Evolutionary conservation across 352 stramenopile genomes (phyloP), one percentile per base, ranked within the genome.

Genomic region (Globisporangium recalcitrans): DNA sequence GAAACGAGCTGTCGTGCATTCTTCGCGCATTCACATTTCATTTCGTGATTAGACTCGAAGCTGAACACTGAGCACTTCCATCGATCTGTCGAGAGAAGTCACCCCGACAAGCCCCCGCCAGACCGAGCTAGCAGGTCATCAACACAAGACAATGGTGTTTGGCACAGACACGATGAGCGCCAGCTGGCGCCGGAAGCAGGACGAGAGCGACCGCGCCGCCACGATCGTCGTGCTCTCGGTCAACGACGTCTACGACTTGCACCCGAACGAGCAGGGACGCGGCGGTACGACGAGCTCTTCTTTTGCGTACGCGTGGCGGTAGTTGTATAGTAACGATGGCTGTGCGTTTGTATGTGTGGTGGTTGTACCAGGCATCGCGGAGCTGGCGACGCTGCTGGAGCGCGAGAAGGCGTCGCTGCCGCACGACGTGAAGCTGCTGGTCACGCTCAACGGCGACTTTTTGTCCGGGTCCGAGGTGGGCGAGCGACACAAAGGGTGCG

Each of bases 361-460:
- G n/a, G 11, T 6, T 51, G 53, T 32, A 2, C 19, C 53, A 73
- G 66, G 66, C 38, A 60, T 63, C 24, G 56, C 69, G 36, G 52
- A 71, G 34, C 38, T 64, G 13, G 62, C 63, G 9, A 67, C 71
- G n/a, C 62, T 91, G 24, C 59, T 91, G 14, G 70, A 83, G 42
- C 69, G 68, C 0, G 74, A 88, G 49, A 74, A 71, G 16, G 69
- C 73, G 16, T 58, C 62, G 10, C 52, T 90, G 21, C 69, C 80
- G 1, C 36, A 73, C 0, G 70, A 87, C 46, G 71, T 74, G 21
- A 87, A 76, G 48, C 69, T 89, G 38, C 64, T 91, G 34, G 75
- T 90, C 4, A 92, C 82, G 46, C 69, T 92, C 21, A 92, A 92
- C 52, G 82, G 82, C 38, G 82, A 92, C 63, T 92, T 92, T 56